Evolutionary conservation across 768 basidiomycete species (phyloP), one percentile per base, ranked within the genome.

Genomic region (Calocybe cyanea): DNA sequence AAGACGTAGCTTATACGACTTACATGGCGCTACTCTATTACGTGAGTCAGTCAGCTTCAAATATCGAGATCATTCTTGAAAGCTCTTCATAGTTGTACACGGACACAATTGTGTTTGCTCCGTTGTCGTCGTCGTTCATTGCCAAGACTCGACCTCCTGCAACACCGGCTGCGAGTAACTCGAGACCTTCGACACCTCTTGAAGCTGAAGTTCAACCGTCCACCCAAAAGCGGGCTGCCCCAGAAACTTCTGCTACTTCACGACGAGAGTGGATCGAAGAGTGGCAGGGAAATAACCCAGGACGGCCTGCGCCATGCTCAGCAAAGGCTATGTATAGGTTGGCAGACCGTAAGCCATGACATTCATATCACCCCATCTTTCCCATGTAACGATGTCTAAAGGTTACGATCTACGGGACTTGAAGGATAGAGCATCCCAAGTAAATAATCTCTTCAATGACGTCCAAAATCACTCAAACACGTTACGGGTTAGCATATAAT

Each of bases 291-390:
- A 67, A 68, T 41, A 75, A 86, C 56, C 80, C 81, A 3, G 75
- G 74, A 9, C 72, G 76, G 37, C 85, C 87, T 1, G 68, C 74
- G n/a, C 74, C 74, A 18, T 89, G 87, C 56, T 90, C 87, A 21
- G 87, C 90, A 11, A 92, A 92, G 62, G 85, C 90, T 2, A 80
- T 83, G 7, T 93, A 89, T 59, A 73, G 87, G 40, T 73, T 92
- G 21, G 91, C 91, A 14, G 91, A 92, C 58, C 78, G 88, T 90
- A 52, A 57, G 83, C 68, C 18, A 11, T 37, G 11, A 20, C 38
- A 23, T n/a, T 10, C 47, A 15, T 31, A 7, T 21, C 17, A 15
- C 30, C 21, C 18, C 33, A 19, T 28, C 21, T 34, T 31, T 9
- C 24, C 37, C 14, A 24, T 28, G 25, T 43, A 7, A 31, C 3